phyloP scores from a whole-genome alignment of 148 eudicot genomes.

The Spergularia bocconei region DNA sequence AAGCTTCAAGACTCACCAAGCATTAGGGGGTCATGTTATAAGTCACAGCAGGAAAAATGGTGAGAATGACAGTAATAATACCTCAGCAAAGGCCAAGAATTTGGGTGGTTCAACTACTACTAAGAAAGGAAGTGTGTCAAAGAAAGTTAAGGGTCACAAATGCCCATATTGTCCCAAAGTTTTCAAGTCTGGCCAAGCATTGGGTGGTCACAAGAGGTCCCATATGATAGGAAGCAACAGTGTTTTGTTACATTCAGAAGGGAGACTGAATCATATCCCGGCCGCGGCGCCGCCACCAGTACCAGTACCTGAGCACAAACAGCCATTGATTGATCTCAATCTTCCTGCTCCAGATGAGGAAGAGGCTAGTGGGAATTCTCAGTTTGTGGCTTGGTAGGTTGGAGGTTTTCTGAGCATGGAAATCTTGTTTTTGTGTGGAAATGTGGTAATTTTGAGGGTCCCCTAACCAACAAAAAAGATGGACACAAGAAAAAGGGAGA shows the following conservation, averaged over 20 bases:
- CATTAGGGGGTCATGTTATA: constrained; percentile 64
- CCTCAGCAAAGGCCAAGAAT: constrained; percentile 5
- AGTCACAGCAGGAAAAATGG: constrained; percentile 49
- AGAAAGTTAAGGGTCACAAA: constrained; percentile 61
- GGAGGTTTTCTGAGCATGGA: constrained; percentile 27
- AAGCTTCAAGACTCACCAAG: constrained; percentile 55
- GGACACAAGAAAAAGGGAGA: neutral
- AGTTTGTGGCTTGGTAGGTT: constrained; percentile 39
- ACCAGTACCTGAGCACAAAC: constrained; percentile 20
- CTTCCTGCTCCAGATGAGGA: constrained; percentile 73
- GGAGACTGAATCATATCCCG: neutral
- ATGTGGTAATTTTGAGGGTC: constrained; percentile 9
- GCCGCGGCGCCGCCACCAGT: constrained; percentile 6
- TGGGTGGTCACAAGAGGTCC: constrained; percentile 96
- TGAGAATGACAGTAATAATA: constrained; percentile 32
- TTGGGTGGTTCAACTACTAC: neutral
- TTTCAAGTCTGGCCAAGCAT: constrained; percentile 88
- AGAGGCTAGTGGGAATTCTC: constrained; percentile 38
- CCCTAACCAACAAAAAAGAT: constrained; percentile 1
- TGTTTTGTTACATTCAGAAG: neutral
- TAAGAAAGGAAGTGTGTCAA: constrained; percentile 33
- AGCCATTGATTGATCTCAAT: constrained; percentile 64
- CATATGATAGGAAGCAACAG: constrained; percentile 50
- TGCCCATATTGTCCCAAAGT: constrained; percentile 79
- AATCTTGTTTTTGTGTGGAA: constrained; percentile 11